Conservation (phyloP, 2,329 filamentous ascomycete species). For the Bretziella fagacearum region DNA sequence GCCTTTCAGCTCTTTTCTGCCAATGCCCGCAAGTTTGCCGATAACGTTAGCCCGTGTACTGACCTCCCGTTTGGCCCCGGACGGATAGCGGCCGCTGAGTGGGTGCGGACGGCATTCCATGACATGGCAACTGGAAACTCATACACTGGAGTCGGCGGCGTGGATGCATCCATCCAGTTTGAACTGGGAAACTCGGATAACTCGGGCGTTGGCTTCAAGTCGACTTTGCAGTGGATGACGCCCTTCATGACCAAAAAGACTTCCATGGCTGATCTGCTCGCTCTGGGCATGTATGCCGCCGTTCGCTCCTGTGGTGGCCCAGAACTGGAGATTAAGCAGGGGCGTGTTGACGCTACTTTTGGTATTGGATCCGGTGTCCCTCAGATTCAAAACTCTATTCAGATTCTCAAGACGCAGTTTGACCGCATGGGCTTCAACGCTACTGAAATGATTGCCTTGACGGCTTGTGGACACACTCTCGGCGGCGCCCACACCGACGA, state of each 20-base stretch:
- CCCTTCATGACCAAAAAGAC: conserved; percentile 34
- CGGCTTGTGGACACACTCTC: conserved; percentile 44
- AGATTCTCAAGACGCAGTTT: conserved; percentile 38
- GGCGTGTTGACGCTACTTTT: conserved; percentile 35
- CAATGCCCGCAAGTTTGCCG: conserved; percentile 36
- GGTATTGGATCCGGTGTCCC: conserved; percentile 35
- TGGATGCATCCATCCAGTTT: conserved; percentile 44
- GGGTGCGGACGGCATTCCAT: conserved; percentile 44
- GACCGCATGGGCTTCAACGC: conserved; percentile 38
- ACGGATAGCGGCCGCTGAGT: conserved; percentile 42
- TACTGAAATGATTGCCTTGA: conserved; percentile 42
- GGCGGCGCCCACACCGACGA: conserved; percentile 40
- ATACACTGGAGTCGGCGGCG: conserved; percentile 31
- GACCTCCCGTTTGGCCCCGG: conserved; percentile 36
- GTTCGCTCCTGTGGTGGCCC: conserved; percentile 43
- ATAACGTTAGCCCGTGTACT: conserved; percentile 39
- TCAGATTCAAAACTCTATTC: conserved; percentile 36
- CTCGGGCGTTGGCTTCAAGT: conserved; percentile 35
- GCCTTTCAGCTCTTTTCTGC: conserved; percentile 42
- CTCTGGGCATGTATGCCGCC: conserved; percentile 39
- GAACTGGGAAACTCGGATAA: conserved; percentile 40
- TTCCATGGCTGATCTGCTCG: conserved; percentile 40
- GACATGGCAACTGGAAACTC: conserved; percentile 41
- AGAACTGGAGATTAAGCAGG: conserved; percentile 33
- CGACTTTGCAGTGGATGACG: conserved; percentile 36